Evolutionary conservation across 2,329 filamentous ascomycete species (phyloP).

Genomic region (Trichoderma afroharzianum): DNA sequence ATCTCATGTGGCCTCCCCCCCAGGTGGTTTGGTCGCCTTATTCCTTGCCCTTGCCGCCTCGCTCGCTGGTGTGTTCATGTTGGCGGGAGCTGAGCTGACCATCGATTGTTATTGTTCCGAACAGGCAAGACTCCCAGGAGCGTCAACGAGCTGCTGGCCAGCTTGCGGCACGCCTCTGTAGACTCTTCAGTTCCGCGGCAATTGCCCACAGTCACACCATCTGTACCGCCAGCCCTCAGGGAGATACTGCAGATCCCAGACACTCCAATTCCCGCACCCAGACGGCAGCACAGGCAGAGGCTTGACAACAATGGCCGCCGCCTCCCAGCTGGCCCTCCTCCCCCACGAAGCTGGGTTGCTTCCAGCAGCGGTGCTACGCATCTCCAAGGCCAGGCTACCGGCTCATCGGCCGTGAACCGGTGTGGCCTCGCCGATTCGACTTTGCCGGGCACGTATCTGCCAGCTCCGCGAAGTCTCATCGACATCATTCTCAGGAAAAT

Average conservation of each 20-base stretch:
- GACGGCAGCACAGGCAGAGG: slow-evolving; percentile 39
- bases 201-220: slow-evolving; percentile 41
- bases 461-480: slow-evolving; percentile 46
- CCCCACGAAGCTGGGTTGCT: slow-evolving; percentile 54
- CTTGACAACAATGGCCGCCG: slow-evolving; percentile 48
- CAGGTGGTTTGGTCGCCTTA: background rate
- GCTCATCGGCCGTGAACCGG: slow-evolving; percentile 23
- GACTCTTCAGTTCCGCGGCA: slow-evolving; percentile 27
- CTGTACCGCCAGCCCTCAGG: slow-evolving; percentile 56
- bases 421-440: slow-evolving; percentile 18
- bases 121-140: slow-evolving; percentile 35
- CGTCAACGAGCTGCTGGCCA: slow-evolving; percentile 60
- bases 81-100: background rate
- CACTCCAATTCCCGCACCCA: slow-evolving; percentile 49
- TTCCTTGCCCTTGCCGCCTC: background rate
- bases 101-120: background rate
- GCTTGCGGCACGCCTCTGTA: slow-evolving; percentile 47
- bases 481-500: slow-evolving; percentile 49
- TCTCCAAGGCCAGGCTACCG: slow-evolving; percentile 18
- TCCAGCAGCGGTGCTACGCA: slow-evolving; percentile 25
- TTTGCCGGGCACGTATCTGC: slow-evolving; percentile 46
- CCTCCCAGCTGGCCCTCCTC: slow-evolving; percentile 55
- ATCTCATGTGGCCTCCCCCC: background rate
- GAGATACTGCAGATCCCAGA: slow-evolving; percentile 58
- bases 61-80: background rate